These are phyloP conservation scores for Russula emetica DNA, from an alignment of 768 basidiomycete genomes.

Conservation along the genomic window DNA sequence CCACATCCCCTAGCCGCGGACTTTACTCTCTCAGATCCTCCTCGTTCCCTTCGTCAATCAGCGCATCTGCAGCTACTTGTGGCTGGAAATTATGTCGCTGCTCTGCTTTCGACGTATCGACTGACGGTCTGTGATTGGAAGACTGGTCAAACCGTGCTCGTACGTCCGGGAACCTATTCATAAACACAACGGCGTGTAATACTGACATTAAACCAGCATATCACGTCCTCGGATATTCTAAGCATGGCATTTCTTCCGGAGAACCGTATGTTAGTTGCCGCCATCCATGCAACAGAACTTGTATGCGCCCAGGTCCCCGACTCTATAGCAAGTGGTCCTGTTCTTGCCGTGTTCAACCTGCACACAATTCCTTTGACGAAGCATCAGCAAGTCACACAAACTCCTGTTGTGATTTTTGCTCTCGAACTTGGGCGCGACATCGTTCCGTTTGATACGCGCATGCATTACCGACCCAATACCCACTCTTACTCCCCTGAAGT, in stretches of 20 bases:
- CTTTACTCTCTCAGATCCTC: neutral
- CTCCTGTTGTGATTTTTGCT: neutral
- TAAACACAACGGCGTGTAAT: neutral
- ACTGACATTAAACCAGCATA: neutral
- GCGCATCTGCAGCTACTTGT: neutral
- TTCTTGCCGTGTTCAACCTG: slow-evolving; percentile 4
- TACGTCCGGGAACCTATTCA: neutral
- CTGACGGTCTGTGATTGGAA: slow-evolving; percentile 16
- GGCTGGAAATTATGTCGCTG: slow-evolving; percentile 1
- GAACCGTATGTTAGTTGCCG: slow-evolving; percentile 5
- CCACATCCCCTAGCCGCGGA: slow-evolving; percentile 11
- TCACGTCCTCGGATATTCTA: neutral
- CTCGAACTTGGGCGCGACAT: slow-evolving; percentile 11
- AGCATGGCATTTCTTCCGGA: neutral
- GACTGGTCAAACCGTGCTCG: slow-evolving; percentile 11
- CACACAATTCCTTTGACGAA: neutral
- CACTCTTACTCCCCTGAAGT: slow-evolving; percentile 8
- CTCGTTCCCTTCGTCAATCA: no score
- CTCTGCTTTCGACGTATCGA: neutral
- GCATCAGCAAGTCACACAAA: neutral
- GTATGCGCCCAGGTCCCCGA: neutral
- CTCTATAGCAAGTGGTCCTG: neutral
- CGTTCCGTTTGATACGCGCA: neutral
- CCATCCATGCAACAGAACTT: neutral
- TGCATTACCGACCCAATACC: slow-evolving; percentile 4